Conservation (phyloP, 2,329 filamentous ascomycete genomes). For the Fusarium nanum region DNA sequence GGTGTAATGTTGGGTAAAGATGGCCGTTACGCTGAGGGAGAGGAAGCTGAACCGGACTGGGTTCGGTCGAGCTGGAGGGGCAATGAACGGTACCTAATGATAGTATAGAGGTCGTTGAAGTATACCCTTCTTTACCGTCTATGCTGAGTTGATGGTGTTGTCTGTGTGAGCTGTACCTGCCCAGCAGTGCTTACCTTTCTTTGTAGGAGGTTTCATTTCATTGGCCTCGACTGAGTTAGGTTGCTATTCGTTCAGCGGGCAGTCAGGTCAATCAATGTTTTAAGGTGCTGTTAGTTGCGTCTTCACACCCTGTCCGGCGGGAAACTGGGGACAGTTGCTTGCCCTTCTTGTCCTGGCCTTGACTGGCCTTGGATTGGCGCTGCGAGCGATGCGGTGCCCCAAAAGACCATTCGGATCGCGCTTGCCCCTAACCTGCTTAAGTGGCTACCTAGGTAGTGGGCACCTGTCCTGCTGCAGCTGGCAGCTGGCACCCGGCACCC, state of each 20-base stretch:
- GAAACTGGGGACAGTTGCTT: slow-evolving; percentile 37
- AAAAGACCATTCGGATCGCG: slow-evolving; percentile 30
- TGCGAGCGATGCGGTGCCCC: slow-evolving; percentile 24
- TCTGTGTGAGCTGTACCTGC: slow-evolving; percentile 13
- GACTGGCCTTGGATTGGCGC: slow-evolving; percentile 26
- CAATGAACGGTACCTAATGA: neutral
- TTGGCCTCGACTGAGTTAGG: neutral
- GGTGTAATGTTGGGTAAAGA: slow-evolving; percentile 8
- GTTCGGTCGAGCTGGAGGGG: neutral
- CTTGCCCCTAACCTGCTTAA: slow-evolving; percentile 40
- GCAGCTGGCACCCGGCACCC: slow-evolving; percentile 41
- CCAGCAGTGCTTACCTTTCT: neutral
- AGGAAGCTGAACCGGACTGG: slow-evolving; percentile 5
- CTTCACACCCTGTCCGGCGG: slow-evolving; percentile 21
- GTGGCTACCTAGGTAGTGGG: slow-evolving; percentile 35
- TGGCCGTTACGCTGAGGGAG: neutral
- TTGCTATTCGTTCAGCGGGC: neutral
- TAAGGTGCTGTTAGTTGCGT: slow-evolving; percentile 26
- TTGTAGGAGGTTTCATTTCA: neutral
- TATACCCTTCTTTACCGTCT: slow-evolving; percentile 11
- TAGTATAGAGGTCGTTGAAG: neutral
- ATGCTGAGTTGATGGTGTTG: slow-evolving; percentile 24
- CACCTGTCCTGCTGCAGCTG: slow-evolving; percentile 42
- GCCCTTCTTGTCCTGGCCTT: slow-evolving; percentile 12
- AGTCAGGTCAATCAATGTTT: slow-evolving; percentile 1